Conservation (phyloP, 257 asterid genomes). For the Euphrasia confusa region DNA sequence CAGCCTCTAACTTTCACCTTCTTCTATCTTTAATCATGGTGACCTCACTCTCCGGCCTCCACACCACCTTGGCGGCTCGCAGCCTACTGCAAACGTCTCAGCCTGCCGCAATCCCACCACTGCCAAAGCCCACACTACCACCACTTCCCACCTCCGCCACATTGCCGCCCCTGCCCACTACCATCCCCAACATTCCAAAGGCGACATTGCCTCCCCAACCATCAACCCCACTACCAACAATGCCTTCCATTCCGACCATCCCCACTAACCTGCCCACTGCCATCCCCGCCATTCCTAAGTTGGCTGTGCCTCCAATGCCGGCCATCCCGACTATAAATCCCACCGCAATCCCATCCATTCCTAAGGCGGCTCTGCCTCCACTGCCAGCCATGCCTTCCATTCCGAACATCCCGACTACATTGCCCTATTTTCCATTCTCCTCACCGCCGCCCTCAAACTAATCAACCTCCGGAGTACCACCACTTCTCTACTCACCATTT, state of each 20-base stretch:
- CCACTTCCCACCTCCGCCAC: neutral
- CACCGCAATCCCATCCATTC: neutral
- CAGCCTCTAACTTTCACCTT: slow-evolving; percentile 19
- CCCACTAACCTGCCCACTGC: too few species aligned
- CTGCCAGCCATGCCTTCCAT: slow-evolving; percentile 18
- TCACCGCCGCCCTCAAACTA: slow-evolving; percentile 11
- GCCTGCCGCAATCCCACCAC: slow-evolving; percentile 27
- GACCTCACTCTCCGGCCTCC: slow-evolving; percentile 23
- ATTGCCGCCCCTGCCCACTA: neutral
- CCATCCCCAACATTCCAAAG: slow-evolving; percentile 27
- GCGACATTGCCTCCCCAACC: slow-evolving; percentile 21
- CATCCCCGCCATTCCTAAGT: slow-evolving; percentile 28
- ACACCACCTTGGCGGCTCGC: slow-evolving; percentile 24
- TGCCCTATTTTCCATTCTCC: neutral
- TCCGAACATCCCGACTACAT: slow-evolving; percentile 23
- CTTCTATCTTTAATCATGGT: slow-evolving; percentile 21
- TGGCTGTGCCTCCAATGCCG: slow-evolving; percentile 26
- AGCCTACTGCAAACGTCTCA: slow-evolving; percentile 29
- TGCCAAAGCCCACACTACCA: slow-evolving; percentile 23
- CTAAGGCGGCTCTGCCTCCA: neutral
- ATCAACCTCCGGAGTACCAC: too few species aligned
- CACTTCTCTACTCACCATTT: too few species aligned
- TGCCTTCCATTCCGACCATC: too few species aligned
- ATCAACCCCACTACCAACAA: slow-evolving; percentile 9
- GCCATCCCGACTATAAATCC: slow-evolving; percentile 20